Base-by-base conservation (phyloP, 2,329 filamentous ascomycete species). In the Hypoxylon sp. region DNA sequence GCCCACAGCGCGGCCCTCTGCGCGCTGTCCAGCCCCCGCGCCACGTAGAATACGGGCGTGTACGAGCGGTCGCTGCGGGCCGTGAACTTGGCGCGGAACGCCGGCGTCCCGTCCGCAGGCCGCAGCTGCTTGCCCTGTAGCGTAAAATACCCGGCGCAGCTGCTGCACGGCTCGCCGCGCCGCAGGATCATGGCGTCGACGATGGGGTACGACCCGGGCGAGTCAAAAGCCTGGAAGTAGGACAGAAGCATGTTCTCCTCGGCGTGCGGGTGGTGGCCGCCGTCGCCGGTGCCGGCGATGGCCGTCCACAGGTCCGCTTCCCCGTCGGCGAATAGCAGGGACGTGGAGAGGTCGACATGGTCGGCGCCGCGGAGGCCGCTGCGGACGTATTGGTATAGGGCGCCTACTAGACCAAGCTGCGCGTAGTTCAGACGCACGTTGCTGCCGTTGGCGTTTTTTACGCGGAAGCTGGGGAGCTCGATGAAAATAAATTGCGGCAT, bases 401-500 rank as follows among this genome's bases (percentile, higher is more conserved):
- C 62, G 30, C 66, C 55, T 11, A 74, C 41, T 2, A 70, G 65
- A 0, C 71, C 71, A 0, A 74, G 54, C 11, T 75, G 71, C 11
- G 59, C 52, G 53, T 63, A 65, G 51, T 57, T 69, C 20, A 74
- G 65, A 6, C 57, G 63, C 20, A 74, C 65, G 0, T 62, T 39
- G 7, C 72, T 69, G 13, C 72, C 72, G 46, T 37, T 66, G 44
- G 64, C 61, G 64, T 72, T 70, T 57, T 69, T 74, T 56, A 73
- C 59, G 56, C 71, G 71, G 64, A 75, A 75, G 57, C 62, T 72
- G 11, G 72, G 72, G 2, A 75, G 70, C 58, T 75, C 73, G 60
- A 75, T 61, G 58, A 71, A 74, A 53, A 75, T 64, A 64, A 75
- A 75, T 46, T 75, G 72, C 32, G 73, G 73, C 69, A 71, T 71